Base-by-base conservation (phyloP, 306 rosid species). In the Castanea crenata region DNA sequence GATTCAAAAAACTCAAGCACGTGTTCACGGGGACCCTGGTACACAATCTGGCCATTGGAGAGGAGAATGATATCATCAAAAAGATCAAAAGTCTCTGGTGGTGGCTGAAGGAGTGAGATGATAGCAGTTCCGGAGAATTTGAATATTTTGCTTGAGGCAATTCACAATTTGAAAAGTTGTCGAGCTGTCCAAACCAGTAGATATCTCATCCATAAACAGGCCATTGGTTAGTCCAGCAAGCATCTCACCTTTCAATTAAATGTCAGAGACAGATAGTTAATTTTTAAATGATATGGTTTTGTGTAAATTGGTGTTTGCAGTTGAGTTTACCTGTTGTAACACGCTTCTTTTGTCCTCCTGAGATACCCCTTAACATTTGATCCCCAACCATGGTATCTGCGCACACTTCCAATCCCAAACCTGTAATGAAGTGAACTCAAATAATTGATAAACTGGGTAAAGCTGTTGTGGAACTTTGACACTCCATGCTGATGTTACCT, bases 301-400 rank as follows among this genome's bases (percentile, higher is more conserved):
- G 12, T 49, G 54, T 49, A 10, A 3, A 49, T 49, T 49, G 54
- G 16, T 3, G 16, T 49, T 49, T 49, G 16, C 5, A 49, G 1
- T 20, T 59, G 14, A 11, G 59, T 80, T 55, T 85, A 87, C 90
- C 90, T 32, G 85, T 82, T 64, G 90, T 87, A 11, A 87, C 88
- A 69, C 90, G 85, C 78, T 84, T 87, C 51, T 69, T 84, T 85
- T 87, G 88, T 70, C 90, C 90, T 29, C 90, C 88, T 1, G 90
- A 87, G 65, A 87, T 87, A 3, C 90, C 90, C 49, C 88, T 85
- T 29, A 84, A 23, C 86, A 84, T 74, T 57, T 70, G 79, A 71
- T 87, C 78, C 5, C 90, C 90, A 54, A 87, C 85, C 67, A 87
- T 29, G 32, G 82, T 80, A 80, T 85, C 90, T 29, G 90, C 88